Evolutionary conservation across 305 asterid genomes (phyloP).

Genomic region (Fraxinus latifolia): DNA sequence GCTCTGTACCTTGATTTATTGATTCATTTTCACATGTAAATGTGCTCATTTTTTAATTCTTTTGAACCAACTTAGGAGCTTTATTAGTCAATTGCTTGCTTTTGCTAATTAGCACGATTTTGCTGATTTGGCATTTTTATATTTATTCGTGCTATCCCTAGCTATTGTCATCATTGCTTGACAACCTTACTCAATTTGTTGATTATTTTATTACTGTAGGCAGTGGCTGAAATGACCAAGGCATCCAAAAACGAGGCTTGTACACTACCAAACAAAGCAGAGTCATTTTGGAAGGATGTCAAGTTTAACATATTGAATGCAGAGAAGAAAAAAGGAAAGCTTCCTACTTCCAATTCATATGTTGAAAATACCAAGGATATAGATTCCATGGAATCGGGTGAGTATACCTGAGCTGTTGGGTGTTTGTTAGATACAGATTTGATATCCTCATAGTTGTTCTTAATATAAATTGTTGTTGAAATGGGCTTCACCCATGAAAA

Average conservation of each 20-base stretch:
- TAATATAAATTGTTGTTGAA: neutral
- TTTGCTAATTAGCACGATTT: neutral
- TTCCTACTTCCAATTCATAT: slow-evolving; percentile 23
- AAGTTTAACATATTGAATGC: slow-evolving; percentile 31
- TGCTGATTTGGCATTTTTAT: neutral
- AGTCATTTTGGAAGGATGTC: slow-evolving; percentile 49
- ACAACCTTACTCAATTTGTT: slow-evolving; percentile 5
- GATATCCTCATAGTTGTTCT: neutral
- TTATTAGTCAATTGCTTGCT: neutral
- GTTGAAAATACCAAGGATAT: slow-evolving; percentile 25
- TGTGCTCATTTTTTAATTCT: neutral
- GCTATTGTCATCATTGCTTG: neutral
- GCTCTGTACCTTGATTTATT: neutral
- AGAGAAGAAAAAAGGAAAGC: slow-evolving; percentile 38
- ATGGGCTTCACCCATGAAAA: neutral
- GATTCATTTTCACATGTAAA: neutral
- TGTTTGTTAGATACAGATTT: neutral
- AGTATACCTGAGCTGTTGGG: slow-evolving; percentile 20
- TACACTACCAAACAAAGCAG: slow-evolving; percentile 57
- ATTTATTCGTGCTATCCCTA: neutral
- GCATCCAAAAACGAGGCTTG: slow-evolving; percentile 71
- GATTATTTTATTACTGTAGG: slow-evolving; percentile 41
- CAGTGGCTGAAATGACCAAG: slow-evolving; percentile 78
- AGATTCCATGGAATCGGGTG: slow-evolving; percentile 33
- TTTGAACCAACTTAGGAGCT: neutral